Percentiles rank a stretch among this genome's conserved stretches.
These are phyloP conservation scores for Emmonsiellopsis sp. DNA, from an alignment of 2,329 filamentous ascomycete species.

Conservation along the genomic window DNA sequence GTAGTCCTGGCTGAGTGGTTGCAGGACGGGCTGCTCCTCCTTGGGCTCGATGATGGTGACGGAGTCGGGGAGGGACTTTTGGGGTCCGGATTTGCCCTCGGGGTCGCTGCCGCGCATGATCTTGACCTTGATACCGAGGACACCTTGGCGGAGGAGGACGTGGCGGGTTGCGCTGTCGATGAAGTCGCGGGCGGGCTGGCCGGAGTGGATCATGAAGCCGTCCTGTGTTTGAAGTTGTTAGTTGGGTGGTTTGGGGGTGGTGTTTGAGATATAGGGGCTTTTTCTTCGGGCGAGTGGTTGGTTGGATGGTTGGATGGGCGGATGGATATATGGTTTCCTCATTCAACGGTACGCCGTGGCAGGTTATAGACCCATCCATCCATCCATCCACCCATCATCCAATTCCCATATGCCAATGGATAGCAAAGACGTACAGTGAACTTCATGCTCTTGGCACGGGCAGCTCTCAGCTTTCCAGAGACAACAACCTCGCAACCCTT, in stretches of 20 bases:
- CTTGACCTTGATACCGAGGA: conserved; percentile 99
- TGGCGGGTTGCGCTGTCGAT: conserved; percentile 97
- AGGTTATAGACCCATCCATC: no score
- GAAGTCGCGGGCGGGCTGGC: conserved; percentile 98
- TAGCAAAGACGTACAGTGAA: conserved; percentile 65
- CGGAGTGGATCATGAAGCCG: conserved; percentile 99
- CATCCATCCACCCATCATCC: no score
- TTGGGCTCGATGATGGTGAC: conserved; percentile 99
- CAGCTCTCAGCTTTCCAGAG: conserved; percentile 96
- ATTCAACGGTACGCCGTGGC: no score
- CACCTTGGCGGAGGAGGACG: conserved; percentile 99
- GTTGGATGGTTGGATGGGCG: no score
- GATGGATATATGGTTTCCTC: no score
- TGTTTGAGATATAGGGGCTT: no score
- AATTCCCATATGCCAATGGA: not conserved
- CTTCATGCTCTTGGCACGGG: conserved; percentile 99
- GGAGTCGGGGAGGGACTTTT: conserved; percentile 94
- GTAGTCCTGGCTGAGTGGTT: conserved; percentile 97
- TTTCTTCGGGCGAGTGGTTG: no score
- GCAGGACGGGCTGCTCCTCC: conserved; percentile 92
- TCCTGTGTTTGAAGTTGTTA: conserved; percentile 43
- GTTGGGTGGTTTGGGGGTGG: not conserved
- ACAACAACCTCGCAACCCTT: conserved; percentile 99
- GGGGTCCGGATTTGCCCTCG: conserved; percentile 95
- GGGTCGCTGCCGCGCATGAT: conserved; percentile 99